Evolutionary conservation across 306 rosid genomes (phyloP).

Genomic region (Phaseolus lunatus): DNA sequence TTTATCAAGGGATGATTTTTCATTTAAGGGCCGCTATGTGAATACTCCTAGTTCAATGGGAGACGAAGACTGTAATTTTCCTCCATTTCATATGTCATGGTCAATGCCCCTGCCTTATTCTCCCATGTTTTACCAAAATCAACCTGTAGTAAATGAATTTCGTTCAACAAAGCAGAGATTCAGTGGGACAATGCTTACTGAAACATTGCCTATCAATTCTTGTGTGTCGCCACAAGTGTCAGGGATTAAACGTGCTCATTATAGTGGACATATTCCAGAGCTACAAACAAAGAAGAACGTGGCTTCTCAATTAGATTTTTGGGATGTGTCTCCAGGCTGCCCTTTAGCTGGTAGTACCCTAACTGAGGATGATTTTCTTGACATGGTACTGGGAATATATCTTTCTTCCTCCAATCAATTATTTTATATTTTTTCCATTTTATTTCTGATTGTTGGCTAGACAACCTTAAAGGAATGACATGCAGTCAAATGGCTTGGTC

Average conservation of each 20-base stretch:
- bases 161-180: conserved; percentile 58
- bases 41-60: conserved; percentile 59
- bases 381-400: conserved; percentile 60
- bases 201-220: conserved; percentile 42
- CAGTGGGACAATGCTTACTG: conserved; percentile 48
- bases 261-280: conserved; percentile 46
- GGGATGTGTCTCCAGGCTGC: conserved; percentile 66
- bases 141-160: conserved; percentile 54
- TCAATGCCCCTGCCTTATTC: conserved; percentile 64
- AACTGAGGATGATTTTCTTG: conserved; percentile 81
- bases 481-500: background rate
- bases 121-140: conserved; percentile 59
- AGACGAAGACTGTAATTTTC: conserved; percentile 52
- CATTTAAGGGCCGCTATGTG: conserved; percentile 55
- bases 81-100: conserved; percentile 57
- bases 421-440: background rate
- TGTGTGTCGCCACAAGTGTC: conserved; percentile 51
- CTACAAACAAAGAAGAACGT: conserved; percentile 50
- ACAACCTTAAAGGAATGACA: background rate
- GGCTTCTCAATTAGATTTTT: conserved; percentile 54
- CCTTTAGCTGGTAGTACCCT: conserved; percentile 63
- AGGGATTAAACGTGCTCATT: conserved; percentile 51
- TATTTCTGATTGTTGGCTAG: background rate
- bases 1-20: conserved; percentile 53
- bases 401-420: conserved; percentile 25